These are phyloP conservation scores for Phytopythium boreale DNA, from an alignment of 352 stramenopile species.

Conservation along the genomic window DNA sequence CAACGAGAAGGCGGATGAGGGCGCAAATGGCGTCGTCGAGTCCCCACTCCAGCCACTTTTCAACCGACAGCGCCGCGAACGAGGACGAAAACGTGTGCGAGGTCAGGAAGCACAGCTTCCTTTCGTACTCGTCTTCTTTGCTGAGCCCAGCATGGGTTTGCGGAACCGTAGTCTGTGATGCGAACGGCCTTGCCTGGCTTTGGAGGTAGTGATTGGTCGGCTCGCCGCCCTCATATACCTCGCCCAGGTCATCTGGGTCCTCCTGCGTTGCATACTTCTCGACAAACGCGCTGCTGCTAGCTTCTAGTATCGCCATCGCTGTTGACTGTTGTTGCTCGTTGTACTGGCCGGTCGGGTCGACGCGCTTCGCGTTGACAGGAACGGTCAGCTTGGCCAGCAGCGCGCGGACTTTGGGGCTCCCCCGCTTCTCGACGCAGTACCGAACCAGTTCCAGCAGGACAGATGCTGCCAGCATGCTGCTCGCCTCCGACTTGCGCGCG, in stretches of 20 bases:
- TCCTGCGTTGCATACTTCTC: slow-evolving; percentile 47
- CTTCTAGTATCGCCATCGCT: background rate
- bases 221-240: slow-evolving; percentile 52
- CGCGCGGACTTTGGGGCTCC: slow-evolving; percentile 12
- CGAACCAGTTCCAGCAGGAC: slow-evolving; percentile 42
- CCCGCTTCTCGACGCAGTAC: slow-evolving; percentile 23
- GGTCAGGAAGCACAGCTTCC: slow-evolving; percentile 36
- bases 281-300: slow-evolving; percentile 14
- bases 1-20: slow-evolving; percentile 26
- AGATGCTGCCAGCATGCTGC: slow-evolving; percentile 34
- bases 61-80: slow-evolving; percentile 39
- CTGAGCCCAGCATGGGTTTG: no score
- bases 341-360: background rate
- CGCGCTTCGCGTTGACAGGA: background rate
- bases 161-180: background rate
- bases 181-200: background rate
- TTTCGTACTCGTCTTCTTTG: background rate
- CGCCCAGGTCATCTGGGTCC: slow-evolving; percentile 57
- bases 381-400: slow-evolving; percentile 21
- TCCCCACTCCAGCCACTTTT: slow-evolving; percentile 46
- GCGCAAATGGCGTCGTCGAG: slow-evolving; percentile 32
- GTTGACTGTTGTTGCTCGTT: background rate
- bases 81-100: slow-evolving; percentile 44
- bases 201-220: slow-evolving; percentile 1
- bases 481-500: slow-evolving; percentile 27